phyloP scores from a whole-genome alignment of 2,329 filamentous ascomycete species.

The Rugonectria rugulosa region DNA sequence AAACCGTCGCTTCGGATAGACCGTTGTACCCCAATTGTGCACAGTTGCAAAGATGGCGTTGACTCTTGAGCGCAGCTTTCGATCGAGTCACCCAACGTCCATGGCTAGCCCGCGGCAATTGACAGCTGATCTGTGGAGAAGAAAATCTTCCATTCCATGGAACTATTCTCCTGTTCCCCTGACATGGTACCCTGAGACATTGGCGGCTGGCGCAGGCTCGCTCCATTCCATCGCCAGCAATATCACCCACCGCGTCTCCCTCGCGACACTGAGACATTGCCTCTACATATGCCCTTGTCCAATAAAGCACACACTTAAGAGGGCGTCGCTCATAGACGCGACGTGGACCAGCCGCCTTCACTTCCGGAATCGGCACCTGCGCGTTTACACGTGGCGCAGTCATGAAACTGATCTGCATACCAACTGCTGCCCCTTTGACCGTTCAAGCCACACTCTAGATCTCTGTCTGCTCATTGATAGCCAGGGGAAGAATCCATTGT shows the following conservation, averaged over 20 bases:
- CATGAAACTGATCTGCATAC: neutral
- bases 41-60: no score
- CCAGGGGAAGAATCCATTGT: neutral
- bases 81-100: no score
- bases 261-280: constrained; percentile 9
- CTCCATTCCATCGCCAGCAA: constrained; percentile 27
- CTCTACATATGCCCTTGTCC: constrained; percentile 2
- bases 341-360: constrained; percentile 2
- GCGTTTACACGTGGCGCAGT: neutral
- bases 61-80: neutral
- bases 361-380: neutral
- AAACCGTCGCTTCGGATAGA: no score
- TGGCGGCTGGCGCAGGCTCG: constrained; percentile 8
- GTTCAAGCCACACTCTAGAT: neutral
- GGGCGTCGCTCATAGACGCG: neutral
- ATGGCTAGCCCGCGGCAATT: neutral
- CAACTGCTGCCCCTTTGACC: neutral
- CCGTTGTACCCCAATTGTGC: no score
- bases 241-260: constrained; percentile 13
- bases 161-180: neutral
- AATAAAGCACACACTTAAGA: neutral
- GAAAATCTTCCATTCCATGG: neutral
- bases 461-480: neutral
- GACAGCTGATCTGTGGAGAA: neutral
- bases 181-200: constrained; percentile 28